Base-by-base conservation (phyloP, 495 filamentous ascomycete species). In the Penicillium argentinense region DNA sequence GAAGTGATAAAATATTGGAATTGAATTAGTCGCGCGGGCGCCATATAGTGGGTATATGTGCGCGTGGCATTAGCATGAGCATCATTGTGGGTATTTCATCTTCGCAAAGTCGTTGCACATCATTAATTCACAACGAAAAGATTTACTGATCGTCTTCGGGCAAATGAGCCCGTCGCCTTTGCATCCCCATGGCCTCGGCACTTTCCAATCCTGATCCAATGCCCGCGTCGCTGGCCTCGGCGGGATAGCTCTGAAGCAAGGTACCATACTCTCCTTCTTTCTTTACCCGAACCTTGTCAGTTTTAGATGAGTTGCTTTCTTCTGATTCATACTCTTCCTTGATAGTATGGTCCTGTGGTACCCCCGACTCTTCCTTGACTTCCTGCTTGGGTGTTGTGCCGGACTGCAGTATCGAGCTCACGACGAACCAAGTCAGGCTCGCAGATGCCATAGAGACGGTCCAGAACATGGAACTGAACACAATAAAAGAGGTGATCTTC, bases 381-480 rank as follows among this genome's bases (percentile, higher is more conserved):
- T 48, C 42, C 4, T 34, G 47, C 22, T 57, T 42, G n/a, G 49
- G 34, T 28, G 45, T n/a, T n/a, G n/a, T 57, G 29, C 21, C 60
- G 5, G 43, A 42, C 26, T 45, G 43, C 72, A 64, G 27, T 70
- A 58, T 3, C 67, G 50, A 39, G 65, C 22, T 70, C 7, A 85
- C 50, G 3, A 75, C 26, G 2, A 77, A 44, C 85, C 85, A 93
- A 0, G 69, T 78, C 2, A 85, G 1, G 5, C 71, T 63, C 48
- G 80, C 73, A 23, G 82, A 83, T 0, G 77, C 33, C 67, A 95
- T 74, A 53, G 87, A 87, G 2, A 78, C 69, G 7, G 60, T 63
- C 91, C 90, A 97, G 63, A 97, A 96, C 19, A 78, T 33, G 3
- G 59, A 67, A 3, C 80, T 87, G 42, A 86, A 86, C 2, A 86